Base-by-base conservation (phyloP, 164 flowering plant genomes). In the Berberis thunbergii region DNA sequence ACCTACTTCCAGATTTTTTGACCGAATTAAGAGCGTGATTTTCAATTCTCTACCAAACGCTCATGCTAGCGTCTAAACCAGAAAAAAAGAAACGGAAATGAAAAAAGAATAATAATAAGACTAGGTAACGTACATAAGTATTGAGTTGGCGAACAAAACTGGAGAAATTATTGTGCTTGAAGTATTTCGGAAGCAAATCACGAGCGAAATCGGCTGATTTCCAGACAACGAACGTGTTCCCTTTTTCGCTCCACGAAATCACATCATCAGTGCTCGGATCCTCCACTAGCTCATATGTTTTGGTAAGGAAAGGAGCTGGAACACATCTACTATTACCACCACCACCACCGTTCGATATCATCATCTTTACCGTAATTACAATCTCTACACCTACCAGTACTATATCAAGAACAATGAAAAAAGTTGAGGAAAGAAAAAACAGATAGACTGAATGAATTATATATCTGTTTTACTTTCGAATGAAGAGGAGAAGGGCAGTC, bases 101-200 rank as follows among this genome's bases (percentile, higher is more conserved):
- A 54, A 55, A 61, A 13, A 62, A 12, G 13, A 7, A 55, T 26
- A 26, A 26, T 26, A 45, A 60, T 12, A 9, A 62, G 40, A 26
- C 8, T 44, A 1, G 39, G 10, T n/a, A 42, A 82, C 95, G 62
- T 76, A 92, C 96, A 45, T 92, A 92, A 63, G 98, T 92, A 60
- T 92, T 92, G 57, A 92, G 98, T 72, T 92, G 98, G 7, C 98
- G 95, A 38, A 92, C 91, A 66, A 92, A 92, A 80, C 98, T 92
- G 46, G 98, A 89, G 85, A 92, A 92, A 57, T 92, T 92, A 70
- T 92, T 92, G 82, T 92, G 98, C 80, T 92, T 92, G 88, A 92
- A 92, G 69, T 78, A 87, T 10, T 81, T 84, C 4, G 98, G 98
- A 6, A 92, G 81, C 79, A 92, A 72, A 75, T 92, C 95, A 66